Conservation (phyloP, 2,329 filamentous ascomycete species). For the Didymosphaeria variabile region DNA sequence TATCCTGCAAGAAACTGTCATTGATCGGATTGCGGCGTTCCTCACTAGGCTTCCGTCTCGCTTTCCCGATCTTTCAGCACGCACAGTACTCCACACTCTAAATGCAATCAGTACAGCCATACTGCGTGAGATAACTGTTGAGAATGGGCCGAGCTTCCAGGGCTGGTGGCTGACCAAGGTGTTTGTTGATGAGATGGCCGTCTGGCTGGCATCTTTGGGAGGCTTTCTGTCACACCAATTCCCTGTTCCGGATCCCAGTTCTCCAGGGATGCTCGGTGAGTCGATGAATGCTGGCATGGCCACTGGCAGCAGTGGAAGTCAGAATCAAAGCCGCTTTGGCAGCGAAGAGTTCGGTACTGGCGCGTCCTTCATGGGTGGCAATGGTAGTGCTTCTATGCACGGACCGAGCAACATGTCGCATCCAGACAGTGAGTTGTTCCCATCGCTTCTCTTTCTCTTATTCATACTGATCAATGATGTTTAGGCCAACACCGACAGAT, state of each 20-base stretch:
- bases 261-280: slow-evolving; percentile 40
- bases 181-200: slow-evolving; percentile 93
- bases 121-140: slow-evolving; percentile 81
- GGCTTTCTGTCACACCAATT: slow-evolving; percentile 76
- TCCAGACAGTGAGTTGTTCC: slow-evolving; percentile 42
- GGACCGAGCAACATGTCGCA: slow-evolving; percentile 27
- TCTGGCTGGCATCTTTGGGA: slow-evolving; percentile 88
- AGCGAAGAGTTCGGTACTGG: slow-evolving; percentile 49
- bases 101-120: slow-evolving; percentile 79
- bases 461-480: slow-evolving; percentile 45
- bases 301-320: slow-evolving; percentile 48
- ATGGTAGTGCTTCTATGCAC: slow-evolving; percentile 36
- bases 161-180: slow-evolving; percentile 96
- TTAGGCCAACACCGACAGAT: slow-evolving; percentile 46
- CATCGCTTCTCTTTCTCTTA: slow-evolving; percentile 6
- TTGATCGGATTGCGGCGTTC: slow-evolving; percentile 82
- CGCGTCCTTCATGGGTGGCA: slow-evolving; percentile 43
- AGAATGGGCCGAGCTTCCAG: slow-evolving; percentile 82
- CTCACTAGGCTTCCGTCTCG: slow-evolving; percentile 72
- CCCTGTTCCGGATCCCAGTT: slow-evolving; percentile 38
- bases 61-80: slow-evolving; percentile 77
- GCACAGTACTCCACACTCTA: slow-evolving; percentile 79
- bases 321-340: slow-evolving; percentile 50
- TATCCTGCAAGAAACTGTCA: slow-evolving; percentile 60
- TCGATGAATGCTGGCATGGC: slow-evolving; percentile 40